Evolutionary conservation across 1,284 basidiomycete species (phyloP).

Genomic region (Ustilago trichophora): DNA sequence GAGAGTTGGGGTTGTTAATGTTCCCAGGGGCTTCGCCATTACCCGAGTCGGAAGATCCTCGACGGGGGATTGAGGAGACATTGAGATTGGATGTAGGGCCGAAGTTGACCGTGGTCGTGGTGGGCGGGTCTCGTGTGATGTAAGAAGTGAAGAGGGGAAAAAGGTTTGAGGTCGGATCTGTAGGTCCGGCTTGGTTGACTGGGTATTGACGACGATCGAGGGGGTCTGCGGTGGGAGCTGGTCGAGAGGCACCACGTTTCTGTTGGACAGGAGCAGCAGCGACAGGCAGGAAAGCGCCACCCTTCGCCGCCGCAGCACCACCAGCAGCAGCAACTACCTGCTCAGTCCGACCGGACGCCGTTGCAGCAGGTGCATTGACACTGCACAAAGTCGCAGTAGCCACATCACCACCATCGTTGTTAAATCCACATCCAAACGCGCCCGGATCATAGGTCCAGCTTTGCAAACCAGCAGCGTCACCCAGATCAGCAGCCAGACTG

Average conservation of each 20-base stretch:
- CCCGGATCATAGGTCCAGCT: conserved; percentile 39
- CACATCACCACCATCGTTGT: not conserved
- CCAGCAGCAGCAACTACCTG: not conserved
- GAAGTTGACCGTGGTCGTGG: conserved; percentile 34
- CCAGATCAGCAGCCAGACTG: not conserved
- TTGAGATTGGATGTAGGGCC: conserved; percentile 41
- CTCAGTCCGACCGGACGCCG: not conserved
- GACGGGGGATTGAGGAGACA: conserved; percentile 8
- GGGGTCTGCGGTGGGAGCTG: conserved; percentile 15
- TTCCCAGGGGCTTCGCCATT: conserved; percentile 42
- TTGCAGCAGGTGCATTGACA: conserved; percentile 9
- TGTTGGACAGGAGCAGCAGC: not conserved
- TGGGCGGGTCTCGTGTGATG: conserved; percentile 13
- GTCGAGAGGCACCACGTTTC: not conserved
- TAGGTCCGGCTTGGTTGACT: not conserved
- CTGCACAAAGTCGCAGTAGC: conserved; percentile 31
- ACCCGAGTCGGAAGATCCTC: conserved; percentile 20
- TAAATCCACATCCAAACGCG: conserved; percentile 35
- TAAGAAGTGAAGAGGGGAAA: conserved; percentile 45
- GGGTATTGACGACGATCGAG: conserved; percentile 14
- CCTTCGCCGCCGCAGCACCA: no score
- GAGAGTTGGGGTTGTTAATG: conserved; percentile 50
- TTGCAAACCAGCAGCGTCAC: not conserved
- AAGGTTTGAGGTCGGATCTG: conserved; percentile 10
- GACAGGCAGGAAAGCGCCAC: conserved; percentile 8